A percentile compares a stretch with the other conserved stretches of the same genome.
Evolutionary conservation across 2,329 filamentous ascomycete genomes (phyloP).

Genomic region (Orbilia javanica): DNA sequence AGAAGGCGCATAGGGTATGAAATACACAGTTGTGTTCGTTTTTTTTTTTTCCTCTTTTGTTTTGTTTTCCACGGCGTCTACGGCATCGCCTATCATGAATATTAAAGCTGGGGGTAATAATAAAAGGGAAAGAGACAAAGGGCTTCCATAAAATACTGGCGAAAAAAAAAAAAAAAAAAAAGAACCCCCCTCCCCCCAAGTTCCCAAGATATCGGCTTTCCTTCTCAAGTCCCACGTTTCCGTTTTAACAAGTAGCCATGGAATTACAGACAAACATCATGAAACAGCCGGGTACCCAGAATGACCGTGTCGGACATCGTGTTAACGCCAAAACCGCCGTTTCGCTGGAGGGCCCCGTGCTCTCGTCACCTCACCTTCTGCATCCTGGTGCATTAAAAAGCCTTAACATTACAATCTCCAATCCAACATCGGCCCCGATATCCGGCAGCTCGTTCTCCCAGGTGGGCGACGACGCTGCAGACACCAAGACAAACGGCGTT

Average conservation of each 20-base stretch:
- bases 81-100: background rate
- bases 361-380: constrained; percentile 55
- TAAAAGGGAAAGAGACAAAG: background rate
- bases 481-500: constrained; percentile 13
- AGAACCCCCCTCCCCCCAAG: background rate
- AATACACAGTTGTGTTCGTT: constrained; percentile 31
- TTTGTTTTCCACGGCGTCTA: constrained; percentile 73
- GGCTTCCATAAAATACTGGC: background rate
- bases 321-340: constrained; percentile 50
- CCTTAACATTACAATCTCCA: constrained; percentile 50
- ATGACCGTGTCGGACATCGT: constrained; percentile 68
- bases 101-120: background rate
- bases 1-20: constrained; percentile 82
- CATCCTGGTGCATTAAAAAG: constrained; percentile 42
- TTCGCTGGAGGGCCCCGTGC: constrained; percentile 48
- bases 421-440: constrained; percentile 55
- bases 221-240: background rate
- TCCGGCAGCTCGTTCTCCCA: constrained; percentile 41
- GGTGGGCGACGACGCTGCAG: constrained; percentile 17
- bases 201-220: background rate
- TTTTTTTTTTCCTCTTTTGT: constrained; percentile 25
- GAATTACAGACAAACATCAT: constrained; percentile 52
- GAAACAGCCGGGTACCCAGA: constrained; percentile 66
- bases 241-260: constrained; percentile 42
- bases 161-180: background rate